Evolutionary conservation across 352 stramenopile species (phyloP), one percentile per base, ranked within the genome.

Genomic region (Phytophthora citrophthora): DNA sequence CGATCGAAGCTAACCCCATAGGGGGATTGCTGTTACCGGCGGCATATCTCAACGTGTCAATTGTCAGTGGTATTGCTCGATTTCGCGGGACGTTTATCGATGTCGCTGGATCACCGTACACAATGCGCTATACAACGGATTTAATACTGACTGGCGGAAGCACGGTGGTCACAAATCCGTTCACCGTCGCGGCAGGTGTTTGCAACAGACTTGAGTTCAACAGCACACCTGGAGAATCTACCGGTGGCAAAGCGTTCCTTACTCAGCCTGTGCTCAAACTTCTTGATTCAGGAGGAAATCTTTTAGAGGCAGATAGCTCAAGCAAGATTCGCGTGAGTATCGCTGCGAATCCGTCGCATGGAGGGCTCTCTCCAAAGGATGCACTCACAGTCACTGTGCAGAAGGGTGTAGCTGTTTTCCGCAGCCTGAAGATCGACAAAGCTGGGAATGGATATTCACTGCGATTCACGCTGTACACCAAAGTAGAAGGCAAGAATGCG

Each of bases 191-290:
- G 0, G 72, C 68, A 12, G 81, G 86, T 41, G 72, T 70, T 1
- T 90, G 81, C 41, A 83, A 71, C 32, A 76, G 48, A 1, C 55
- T 94, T 26, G 60, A 90, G 10, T 43, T 94, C 26, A 54, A 76
- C 15, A 80, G 52, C 26, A 71, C 72, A 15, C 78, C 83, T 0
- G 64, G 60, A 0, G 49, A 71, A 27, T 68, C 86, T 1, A 81
- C 53, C n/a, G 84, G 86, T 26, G 88, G 86, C 12, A 89, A 84
- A 60, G 83, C 88, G 5, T 94, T 96, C 36, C 62, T 68, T 9
- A 75, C 81, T 13, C 88, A 96, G 51, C 88, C 86, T 11, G 83
- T 92, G n/a, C 50, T 95, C 13, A 90, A 85, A 54, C 54, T 96
- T 23, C 76, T 91, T 6, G 86, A 95, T 69, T 83, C 81, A 0